Percentiles rank a stretch among this genome's conserved stretches.
These are phyloP conservation scores for Dryas integrifolia DNA, from an alignment of 331 rosid species.

Conservation along the genomic window DNA sequence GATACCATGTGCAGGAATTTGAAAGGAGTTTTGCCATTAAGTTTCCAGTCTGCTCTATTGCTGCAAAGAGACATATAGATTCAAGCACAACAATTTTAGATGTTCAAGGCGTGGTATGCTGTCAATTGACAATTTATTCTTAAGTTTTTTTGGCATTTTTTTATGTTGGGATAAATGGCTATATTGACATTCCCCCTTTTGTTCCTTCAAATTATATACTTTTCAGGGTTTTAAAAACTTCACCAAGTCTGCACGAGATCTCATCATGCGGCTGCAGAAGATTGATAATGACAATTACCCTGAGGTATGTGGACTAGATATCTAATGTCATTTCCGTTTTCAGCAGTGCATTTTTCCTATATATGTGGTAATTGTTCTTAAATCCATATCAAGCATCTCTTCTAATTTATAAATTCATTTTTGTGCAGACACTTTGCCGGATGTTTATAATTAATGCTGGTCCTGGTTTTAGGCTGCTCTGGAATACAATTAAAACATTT, in stretches of 20 bases:
- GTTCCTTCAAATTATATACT: conserved; percentile 18
- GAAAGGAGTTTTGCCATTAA: conserved; percentile 70
- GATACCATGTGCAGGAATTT: conserved; percentile 84
- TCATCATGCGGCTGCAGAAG: conserved; percentile 72
- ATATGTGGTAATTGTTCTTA: neutral
- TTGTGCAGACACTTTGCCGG: conserved; percentile 62
- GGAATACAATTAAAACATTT: conserved; percentile 75
- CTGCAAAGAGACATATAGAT: conserved; percentile 87
- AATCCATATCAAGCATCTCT: conserved; percentile 4
- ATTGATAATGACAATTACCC: conserved; percentile 92
- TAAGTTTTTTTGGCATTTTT: conserved; percentile 13
- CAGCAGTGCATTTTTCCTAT: neutral
- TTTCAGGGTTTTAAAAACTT: conserved; percentile 80
- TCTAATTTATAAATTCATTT: conserved; percentile 20
- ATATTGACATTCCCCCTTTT: conserved; percentile 9
- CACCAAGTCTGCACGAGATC: conserved; percentile 75
- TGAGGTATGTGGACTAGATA: conserved; percentile 48
- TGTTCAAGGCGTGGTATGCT: conserved; percentile 86
- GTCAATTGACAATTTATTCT: conserved; percentile 17
- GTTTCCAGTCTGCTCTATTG: conserved; percentile 92
- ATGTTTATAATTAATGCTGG: conserved; percentile 90
- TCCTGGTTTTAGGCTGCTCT: conserved; percentile 73
- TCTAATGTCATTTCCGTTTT: neutral
- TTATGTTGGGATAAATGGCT: conserved; percentile 10
- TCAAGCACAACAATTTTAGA: conserved; percentile 88